These are phyloP conservation scores for Pelargonium australe DNA, from an alignment of 441 rosid genomes.

Conservation along the genomic window DNA sequence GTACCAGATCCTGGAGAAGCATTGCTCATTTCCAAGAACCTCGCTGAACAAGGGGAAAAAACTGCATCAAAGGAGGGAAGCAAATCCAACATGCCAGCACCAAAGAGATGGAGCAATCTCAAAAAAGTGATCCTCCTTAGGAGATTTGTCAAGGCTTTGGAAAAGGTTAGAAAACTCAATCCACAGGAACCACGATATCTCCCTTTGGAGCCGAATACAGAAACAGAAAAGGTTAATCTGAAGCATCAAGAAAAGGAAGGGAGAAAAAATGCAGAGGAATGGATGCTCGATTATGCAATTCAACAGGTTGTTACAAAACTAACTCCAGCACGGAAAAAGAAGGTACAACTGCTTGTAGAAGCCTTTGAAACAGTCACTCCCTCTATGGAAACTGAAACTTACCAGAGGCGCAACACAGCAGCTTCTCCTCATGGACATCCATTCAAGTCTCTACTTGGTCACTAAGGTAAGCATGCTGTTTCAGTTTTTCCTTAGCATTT, in stretches of 20 bases:
- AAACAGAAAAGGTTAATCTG: constrained; percentile 56
- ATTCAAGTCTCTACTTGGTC: constrained; percentile 15
- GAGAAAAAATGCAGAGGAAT: constrained; percentile 64
- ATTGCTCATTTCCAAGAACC: constrained; percentile 11
- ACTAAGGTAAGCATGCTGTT: constrained; percentile 22
- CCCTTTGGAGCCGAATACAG: constrained; percentile 35
- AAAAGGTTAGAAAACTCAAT: constrained; percentile 53
- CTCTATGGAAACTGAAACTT: constrained; percentile 26
- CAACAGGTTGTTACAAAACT: constrained; percentile 68
- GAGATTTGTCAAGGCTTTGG: constrained; percentile 73
- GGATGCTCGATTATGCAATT: constrained; percentile 88
- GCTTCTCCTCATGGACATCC: constrained; percentile 17
- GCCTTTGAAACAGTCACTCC: constrained; percentile 84
- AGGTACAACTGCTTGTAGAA: constrained; percentile 70
- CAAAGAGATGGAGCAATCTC: constrained; percentile 68
- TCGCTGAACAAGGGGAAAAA: constrained; percentile 14
- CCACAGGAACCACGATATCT: constrained; percentile 45
- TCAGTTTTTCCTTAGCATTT: constrained; percentile 6
- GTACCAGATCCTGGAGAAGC: constrained; percentile 18
- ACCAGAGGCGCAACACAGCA: constrained; percentile 7
- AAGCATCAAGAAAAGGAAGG: constrained; percentile 56
- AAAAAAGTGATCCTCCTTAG: constrained; percentile 59
- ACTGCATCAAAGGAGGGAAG: constrained; percentile 20
- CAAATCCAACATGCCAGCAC: constrained; percentile 25
- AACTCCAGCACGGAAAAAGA: constrained; percentile 68